Percentiles rank a stretch among this genome's conserved stretches.
Evolutionary conservation across 805 yeast species (phyloP).

Genomic region (Tetrapisispora fleetii): DNA sequence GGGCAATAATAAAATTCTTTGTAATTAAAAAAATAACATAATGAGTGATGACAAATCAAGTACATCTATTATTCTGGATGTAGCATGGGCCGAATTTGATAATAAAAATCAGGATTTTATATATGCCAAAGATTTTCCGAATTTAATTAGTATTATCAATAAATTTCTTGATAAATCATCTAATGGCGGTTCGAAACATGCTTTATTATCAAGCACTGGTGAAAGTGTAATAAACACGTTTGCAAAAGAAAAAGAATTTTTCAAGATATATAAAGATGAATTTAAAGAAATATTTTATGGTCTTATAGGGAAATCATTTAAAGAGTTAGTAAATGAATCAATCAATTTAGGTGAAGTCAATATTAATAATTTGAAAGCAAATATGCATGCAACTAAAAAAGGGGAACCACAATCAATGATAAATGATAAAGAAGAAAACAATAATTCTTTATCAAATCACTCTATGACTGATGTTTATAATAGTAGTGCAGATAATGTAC

Average conservation of each 20-base stretch:
- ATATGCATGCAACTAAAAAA: neutral
- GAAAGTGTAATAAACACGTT: conserved; percentile 21
- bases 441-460: neutral
- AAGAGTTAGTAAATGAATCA: conserved; percentile 4
- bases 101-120: conserved; percentile 14
- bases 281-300: conserved; percentile 25
- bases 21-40: neutral
- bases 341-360: neutral
- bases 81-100: conserved; percentile 21
- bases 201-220: conserved; percentile 19
- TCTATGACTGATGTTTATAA: neutral
- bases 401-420: neutral
- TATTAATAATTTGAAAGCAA: neutral
- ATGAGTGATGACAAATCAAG: conserved; percentile 3
- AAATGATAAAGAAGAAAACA: neutral
- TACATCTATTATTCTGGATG: conserved; percentile 8
- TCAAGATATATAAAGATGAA: conserved; percentile 27
- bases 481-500: neutral
- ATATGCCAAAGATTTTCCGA: conserved; percentile 23
- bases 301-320: conserved; percentile 27
- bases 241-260: conserved; percentile 22
- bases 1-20: too few species aligned
- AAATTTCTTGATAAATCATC: conserved; percentile 8
- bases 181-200: conserved; percentile 3
- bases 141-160: conserved; percentile 14